A percentile compares a stretch with the other conserved stretches of the same genome.
phyloP scores from a whole-genome alignment of 2,329 filamentous ascomycete species.

The Aspergillus udagawae region DNA sequence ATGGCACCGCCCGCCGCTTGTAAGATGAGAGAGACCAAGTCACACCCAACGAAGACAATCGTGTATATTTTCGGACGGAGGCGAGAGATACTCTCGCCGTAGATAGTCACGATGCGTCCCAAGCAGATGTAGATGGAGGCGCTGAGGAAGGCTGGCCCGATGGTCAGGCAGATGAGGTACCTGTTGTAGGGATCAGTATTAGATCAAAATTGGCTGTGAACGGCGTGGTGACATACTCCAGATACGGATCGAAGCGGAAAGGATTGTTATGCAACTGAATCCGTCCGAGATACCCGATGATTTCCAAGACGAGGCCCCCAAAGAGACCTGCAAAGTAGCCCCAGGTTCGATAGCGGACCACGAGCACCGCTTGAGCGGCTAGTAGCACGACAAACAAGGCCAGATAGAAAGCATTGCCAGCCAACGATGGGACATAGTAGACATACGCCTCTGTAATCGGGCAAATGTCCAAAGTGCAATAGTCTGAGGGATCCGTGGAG shows the following conservation, averaged over 20 bases:
- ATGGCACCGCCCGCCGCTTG: conserved; percentile 54
- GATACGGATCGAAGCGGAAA: conserved; percentile 41
- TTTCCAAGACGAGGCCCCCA: too few relatives aligned
- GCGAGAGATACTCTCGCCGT: conserved; percentile 5
- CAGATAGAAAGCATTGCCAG: conserved; percentile 51
- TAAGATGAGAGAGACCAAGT: conserved; percentile 53
- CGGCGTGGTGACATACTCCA: conserved; percentile 27
- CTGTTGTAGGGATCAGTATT: not conserved
- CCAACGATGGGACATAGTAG: conserved; percentile 52
- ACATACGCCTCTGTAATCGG: conserved; percentile 41
- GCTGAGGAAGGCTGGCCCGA: conserved; percentile 5
- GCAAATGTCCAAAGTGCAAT: conserved; percentile 37
- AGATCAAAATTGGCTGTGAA: too few relatives aligned
- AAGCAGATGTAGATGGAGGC: conserved; percentile 6
- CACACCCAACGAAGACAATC: conserved; percentile 53
- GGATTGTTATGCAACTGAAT: conserved; percentile 53
- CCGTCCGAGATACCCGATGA: conserved; percentile 49
- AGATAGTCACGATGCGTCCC: conserved; percentile 10
- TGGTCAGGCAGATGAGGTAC: conserved; percentile 6
- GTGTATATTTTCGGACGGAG: conserved; percentile 6
- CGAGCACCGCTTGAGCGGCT: conserved; percentile 40
- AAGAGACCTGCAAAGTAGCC: too few relatives aligned
- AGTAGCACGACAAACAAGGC: conserved; percentile 48
- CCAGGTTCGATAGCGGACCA: conserved; percentile 45
- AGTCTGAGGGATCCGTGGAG: conserved; percentile 2